These are phyloP conservation scores for Aplosporella prunicola DNA, from an alignment of 2,329 filamentous ascomycete species.

Conservation along the genomic window DNA sequence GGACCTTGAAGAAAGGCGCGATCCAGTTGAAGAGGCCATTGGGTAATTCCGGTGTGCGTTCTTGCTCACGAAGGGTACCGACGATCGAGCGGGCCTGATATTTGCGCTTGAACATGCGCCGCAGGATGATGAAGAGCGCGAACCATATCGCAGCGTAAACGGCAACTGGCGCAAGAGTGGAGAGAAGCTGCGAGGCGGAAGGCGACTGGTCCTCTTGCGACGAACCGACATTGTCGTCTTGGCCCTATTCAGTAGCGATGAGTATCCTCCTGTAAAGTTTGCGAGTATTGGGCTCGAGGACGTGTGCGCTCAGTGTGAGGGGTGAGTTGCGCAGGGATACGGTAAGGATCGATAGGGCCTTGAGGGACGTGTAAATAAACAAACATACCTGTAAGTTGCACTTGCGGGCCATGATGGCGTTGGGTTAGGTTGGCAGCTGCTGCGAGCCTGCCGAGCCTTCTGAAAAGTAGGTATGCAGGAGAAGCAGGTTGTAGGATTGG, in stretches of 20 bases:
- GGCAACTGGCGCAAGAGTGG: slow-evolving; percentile 47
- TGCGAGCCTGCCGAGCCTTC: no score
- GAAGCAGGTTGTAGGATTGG: no score
- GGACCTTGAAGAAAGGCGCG: slow-evolving; percentile 41
- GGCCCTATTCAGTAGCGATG: slow-evolving; percentile 2
- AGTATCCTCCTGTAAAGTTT: no score
- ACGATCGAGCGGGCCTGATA: slow-evolving; percentile 41
- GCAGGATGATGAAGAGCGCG: slow-evolving; percentile 42
- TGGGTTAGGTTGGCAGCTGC: background rate
- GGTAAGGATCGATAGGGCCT: no score
- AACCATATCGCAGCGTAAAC: slow-evolving; percentile 42
- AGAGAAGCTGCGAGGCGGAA: slow-evolving; percentile 35
- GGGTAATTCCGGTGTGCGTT: slow-evolving; percentile 9
- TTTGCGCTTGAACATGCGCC: slow-evolving; percentile 42
- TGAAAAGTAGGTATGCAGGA: no score
- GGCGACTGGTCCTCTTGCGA: slow-evolving; percentile 31
- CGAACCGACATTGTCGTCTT: slow-evolving; percentile 37
- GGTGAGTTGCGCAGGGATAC: background rate
- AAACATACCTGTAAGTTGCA: background rate
- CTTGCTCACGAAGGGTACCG: slow-evolving; percentile 3
- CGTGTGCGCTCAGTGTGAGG: background rate
- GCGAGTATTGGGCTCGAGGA: slow-evolving; percentile 1
- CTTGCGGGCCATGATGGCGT: background rate
- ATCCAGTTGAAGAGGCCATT: slow-evolving; percentile 29
- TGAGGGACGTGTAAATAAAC: no score